A percentile compares a stretch with the other conserved stretches of the same genome.
Conservation (phyloP, 208 protist species). For the Leishmania amazonensis region DNA sequence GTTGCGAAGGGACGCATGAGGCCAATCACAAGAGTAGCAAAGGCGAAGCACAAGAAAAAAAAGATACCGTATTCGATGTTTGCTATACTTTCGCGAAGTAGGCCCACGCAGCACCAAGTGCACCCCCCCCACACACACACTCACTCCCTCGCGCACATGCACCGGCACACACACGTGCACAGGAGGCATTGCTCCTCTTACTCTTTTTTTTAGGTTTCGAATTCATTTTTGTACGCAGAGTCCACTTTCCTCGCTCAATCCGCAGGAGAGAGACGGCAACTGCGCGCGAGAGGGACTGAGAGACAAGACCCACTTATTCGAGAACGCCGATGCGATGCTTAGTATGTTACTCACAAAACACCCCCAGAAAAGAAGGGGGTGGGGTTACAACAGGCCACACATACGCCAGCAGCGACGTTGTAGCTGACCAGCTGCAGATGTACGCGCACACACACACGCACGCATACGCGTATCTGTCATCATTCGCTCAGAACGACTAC, state of each 20-base stretch:
- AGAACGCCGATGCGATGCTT: neutral
- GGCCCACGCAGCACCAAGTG: neutral
- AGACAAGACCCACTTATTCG: neutral
- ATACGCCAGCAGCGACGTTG: neutral
- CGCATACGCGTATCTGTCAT: neutral
- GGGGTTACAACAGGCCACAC: neutral
- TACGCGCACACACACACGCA: neutral
- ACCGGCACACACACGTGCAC: neutral
- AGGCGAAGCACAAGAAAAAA: neutral
- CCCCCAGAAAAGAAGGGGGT: neutral
- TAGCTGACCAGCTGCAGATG: neutral
- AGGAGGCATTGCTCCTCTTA: neutral
- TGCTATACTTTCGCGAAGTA: neutral
- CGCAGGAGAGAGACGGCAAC: neutral
- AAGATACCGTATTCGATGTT: neutral
- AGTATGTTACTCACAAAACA: neutral
- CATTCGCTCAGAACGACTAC: constrained; percentile 39
- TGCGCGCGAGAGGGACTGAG: neutral
- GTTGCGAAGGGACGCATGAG: neutral
- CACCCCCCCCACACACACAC: neutral
- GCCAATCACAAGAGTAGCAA: neutral
- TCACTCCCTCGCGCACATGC: neutral
- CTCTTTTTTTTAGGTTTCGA: neutral
- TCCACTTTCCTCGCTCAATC: neutral
- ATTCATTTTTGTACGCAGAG: neutral